Evolutionary conservation across 2,329 filamentous ascomycete genomes (phyloP), one percentile per base, ranked within the genome.

Genomic region (Epichloe gansuensis): DNA sequence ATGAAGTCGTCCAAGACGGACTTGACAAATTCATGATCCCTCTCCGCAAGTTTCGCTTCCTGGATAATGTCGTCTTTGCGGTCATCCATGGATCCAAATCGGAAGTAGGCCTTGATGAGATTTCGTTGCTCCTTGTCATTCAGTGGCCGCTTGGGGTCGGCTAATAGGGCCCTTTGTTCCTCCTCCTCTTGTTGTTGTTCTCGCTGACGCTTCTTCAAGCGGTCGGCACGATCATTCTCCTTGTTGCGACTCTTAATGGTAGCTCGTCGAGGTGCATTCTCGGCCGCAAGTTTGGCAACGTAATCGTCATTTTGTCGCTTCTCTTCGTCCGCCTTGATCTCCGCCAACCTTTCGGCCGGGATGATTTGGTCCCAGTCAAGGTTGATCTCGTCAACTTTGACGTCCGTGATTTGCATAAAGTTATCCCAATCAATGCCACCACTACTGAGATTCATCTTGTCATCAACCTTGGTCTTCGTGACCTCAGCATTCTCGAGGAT

Each of bases 351-450:
- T 7, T 95, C 90, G 55, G 91, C 90, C 0, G 93, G 94, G 60
- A 98, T 97, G 61, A 98, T 98, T 59, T 97, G 87, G 62, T 98
- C 93, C 93, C 93, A 98, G 60, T 94, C 90, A 28, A 97, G 82
- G 58, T 74, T 72, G 48, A 81, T 73, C 49, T 82, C 78, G 54
- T 97, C 88, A 25, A 97, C 87, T 70, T 97, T 97, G 68, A 97
- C 91, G 67, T 98, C 93, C 1, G 93, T 96, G 63, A 95, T 95
- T 64, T 97, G 90, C 72, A 98, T 83, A 68, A 97, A 98, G 56
- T 95, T 95, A 65, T 96, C 91, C 72, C 93, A 82, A 60, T 82
- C 79, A 48, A 82, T 82, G 52, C 79, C 93, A 63, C 93, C 94
- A 63, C 91, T 93, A 54, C 91, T 95, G 44, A 95, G 87, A 54